Percentiles rank a stretch among this genome's conserved stretches.
phyloP scores from a whole-genome alignment of 345 rosid genomes.

The Pelargonium nanum region DNA sequence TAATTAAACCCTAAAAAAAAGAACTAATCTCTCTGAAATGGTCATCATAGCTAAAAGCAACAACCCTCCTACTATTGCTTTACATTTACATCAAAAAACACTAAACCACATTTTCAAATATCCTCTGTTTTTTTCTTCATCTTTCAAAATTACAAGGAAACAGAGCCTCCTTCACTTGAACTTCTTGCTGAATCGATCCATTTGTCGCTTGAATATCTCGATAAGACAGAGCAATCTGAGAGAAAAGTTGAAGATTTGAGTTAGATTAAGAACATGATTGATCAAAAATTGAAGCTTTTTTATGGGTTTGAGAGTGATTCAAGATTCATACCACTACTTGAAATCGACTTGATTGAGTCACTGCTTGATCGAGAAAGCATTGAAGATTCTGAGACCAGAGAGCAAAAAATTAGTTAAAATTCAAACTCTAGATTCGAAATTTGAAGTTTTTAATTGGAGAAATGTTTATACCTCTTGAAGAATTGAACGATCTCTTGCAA shows the following conservation, averaged over 20 bases:
- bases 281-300: neutral
- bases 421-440: neutral
- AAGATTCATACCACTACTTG: neutral
- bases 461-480: constrained; percentile 11
- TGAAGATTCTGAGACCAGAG: neutral
- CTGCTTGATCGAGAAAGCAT: neutral
- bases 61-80: neutral
- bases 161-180: neutral
- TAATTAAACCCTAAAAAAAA: too few species aligned
- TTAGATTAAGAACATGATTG: neutral
- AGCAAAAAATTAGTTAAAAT: neutral
- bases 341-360: neutral
- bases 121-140: neutral
- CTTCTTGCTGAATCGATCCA: neutral
- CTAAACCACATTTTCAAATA: neutral
- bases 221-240: neutral
- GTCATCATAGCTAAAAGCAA: neutral
- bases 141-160: neutral
- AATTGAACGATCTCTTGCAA: constrained; percentile 80
- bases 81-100: neutral
- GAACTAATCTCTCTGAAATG: neutral
- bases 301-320: neutral
- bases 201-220: neutral
- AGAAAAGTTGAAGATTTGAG: too few species aligned
- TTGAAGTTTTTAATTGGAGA: too few species aligned